phyloP scores from a whole-genome alignment of 306 rosid species.

The Trifolium repens region DNA sequence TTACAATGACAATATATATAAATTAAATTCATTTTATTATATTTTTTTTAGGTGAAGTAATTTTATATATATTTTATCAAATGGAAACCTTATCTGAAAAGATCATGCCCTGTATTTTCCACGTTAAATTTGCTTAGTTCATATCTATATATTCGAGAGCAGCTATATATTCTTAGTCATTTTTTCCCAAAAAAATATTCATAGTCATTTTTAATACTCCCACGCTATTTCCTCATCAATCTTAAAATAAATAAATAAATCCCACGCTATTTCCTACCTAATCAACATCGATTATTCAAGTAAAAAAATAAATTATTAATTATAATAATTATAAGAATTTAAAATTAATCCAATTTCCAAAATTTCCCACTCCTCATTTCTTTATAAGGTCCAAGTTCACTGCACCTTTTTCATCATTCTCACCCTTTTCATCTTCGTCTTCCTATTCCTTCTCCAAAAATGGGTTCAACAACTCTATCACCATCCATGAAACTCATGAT shows the following conservation, averaged over 20 bases:
- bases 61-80: too few species aligned
- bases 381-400: conserved; percentile 54
- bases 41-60: too few species aligned
- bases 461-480: conserved; percentile 55
- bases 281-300: not conserved
- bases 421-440: not conserved
- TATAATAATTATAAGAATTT: not conserved
- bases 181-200: not conserved
- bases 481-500: conserved; percentile 29
- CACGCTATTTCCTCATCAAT: too few species aligned
- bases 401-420: conserved; percentile 17
- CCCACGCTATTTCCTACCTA: conserved; percentile 24
- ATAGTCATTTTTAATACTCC: not conserved
- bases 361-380: not conserved
- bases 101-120: not conserved
- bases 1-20: too few species aligned
- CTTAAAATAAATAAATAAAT: not conserved
- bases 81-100: not conserved
- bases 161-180: not conserved
- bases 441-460: conserved; percentile 7
- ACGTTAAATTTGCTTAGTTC: not conserved
- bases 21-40: too few species aligned
- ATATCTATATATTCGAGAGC: too few species aligned
- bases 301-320: not conserved
- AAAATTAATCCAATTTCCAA: conserved; percentile 5